Evolutionary conservation across 2,329 filamentous ascomycete species (phyloP), one percentile per base, ranked within the genome.

Genomic region (Chrysoporthe austroafricana): DNA sequence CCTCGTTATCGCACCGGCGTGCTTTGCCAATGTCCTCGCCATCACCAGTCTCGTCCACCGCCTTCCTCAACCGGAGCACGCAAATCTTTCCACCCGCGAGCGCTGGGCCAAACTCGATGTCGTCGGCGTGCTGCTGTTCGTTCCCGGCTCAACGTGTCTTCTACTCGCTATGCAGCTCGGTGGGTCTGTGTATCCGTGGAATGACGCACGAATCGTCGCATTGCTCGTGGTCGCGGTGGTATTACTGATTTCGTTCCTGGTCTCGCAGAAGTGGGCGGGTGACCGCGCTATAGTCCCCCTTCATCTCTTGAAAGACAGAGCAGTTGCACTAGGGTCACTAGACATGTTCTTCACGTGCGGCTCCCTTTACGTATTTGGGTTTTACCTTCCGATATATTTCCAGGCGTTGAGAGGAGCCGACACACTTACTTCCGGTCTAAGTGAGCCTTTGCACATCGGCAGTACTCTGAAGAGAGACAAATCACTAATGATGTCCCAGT

Each of bases 361-460:
- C 8, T 80, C 76, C 8, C 84, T 86, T 76, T 84, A 86, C 73
- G 79, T 82, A 1, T 76, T 86, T 48, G 79, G 86, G 62, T 86
- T 83, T 73, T 87, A 85, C 67, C 75, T 86, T 3, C 82, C 83
- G 3, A 76, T 85, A 21, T 85, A 84, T 74, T 85, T 85, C 77
- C 84, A 87, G 70, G 82, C 82, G 36, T 82, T 87, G 64, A 80
- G 85, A 69, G 83, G 81, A 62, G 82, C 82, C 67, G 79, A 76
- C n/a, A 82, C 85, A 58, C 82, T 85, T 52, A 75, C 84, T 64
- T 83, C 85, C 5, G 85, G 85, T 64, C 83, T 87, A 72, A 85
- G 39, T 32, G 18, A 44, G 57, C 44, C 8, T 1, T n/a, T 48
- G 16, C 44, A 48, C 7, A 9, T 9, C 18, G 16, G 16, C 44